Conservation (phyloP, 441 rosid species). For the Arabidopsis hybrid region DNA sequence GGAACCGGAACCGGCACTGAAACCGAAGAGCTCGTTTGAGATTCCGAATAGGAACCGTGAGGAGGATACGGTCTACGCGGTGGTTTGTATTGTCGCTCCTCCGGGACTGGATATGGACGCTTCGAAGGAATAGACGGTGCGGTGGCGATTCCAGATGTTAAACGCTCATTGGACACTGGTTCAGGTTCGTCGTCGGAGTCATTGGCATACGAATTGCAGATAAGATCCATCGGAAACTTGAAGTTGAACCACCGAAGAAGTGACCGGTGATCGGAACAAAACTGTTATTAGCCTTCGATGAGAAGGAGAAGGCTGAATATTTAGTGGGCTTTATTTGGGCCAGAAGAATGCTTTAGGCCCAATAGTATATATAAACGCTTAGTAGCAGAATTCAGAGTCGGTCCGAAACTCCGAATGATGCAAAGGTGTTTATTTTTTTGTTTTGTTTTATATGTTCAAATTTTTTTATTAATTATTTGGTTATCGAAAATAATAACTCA, state of each 20-base stretch:
- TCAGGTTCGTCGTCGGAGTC: constrained; percentile 46
- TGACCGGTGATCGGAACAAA: neutral
- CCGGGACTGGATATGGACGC: constrained; percentile 37
- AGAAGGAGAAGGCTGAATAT: neutral
- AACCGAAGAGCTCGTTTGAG: constrained; percentile 32
- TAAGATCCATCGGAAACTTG: constrained; percentile 41
- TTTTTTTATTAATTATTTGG: too few relatives aligned
- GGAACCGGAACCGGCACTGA: constrained; percentile 22
- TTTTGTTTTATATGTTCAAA: neutral
- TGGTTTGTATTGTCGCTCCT: constrained; percentile 18
- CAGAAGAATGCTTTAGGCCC: neutral
- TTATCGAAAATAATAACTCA: too few relatives aligned
- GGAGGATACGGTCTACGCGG: constrained; percentile 25
- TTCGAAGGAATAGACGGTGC: constrained; percentile 29
- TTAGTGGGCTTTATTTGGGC: constrained; percentile 20
- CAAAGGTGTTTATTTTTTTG: neutral
- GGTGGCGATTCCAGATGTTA: neutral
- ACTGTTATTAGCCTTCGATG: neutral
- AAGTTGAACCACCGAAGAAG: constrained; percentile 2
- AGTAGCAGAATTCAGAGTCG: neutral
- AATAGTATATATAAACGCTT: neutral
- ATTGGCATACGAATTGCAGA: constrained; percentile 38
- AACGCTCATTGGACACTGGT: neutral
- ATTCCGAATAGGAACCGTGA: neutral
- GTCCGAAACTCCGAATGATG: neutral